A percentile compares a stretch with the other conserved stretches of the same genome.
phyloP scores from a whole-genome alignment of 1,284 basidiomycete species.

The Leccinum subatratum region DNA sequence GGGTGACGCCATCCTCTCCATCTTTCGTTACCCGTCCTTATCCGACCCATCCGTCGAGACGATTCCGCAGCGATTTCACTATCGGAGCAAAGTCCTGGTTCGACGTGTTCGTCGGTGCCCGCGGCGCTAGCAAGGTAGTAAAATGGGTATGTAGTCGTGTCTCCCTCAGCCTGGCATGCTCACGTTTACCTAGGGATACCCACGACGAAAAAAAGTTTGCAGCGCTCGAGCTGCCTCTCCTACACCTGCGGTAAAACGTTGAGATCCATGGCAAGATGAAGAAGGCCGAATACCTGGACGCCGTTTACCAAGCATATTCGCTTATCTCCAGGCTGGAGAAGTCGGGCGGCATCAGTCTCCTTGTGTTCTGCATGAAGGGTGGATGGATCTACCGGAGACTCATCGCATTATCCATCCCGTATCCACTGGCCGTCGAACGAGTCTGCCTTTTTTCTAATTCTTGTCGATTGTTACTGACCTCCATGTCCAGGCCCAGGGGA shows the following conservation, averaged over 20 bases:
- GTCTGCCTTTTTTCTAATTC: no score
- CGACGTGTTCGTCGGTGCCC: slow-evolving; percentile 86
- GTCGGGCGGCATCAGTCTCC: slow-evolving; percentile 34
- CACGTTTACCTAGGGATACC: slow-evolving; percentile 40
- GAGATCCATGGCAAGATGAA: slow-evolving; percentile 20
- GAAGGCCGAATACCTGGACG: slow-evolving; percentile 25
- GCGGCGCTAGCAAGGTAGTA: slow-evolving; percentile 72
- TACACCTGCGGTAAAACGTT: background rate
- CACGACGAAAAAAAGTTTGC: slow-evolving; percentile 1
- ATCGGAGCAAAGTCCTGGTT: slow-evolving; percentile 97
- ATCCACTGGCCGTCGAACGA: no score
- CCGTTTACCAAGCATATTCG: slow-evolving; percentile 30
- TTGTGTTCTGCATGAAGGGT: slow-evolving; percentile 38
- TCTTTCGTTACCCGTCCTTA: slow-evolving; percentile 4
- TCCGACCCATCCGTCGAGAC: slow-evolving; percentile 38
- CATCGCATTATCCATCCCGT: no score
- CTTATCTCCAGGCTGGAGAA: slow-evolving; percentile 33
- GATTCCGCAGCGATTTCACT: slow-evolving; percentile 61
- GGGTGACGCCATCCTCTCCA: slow-evolving; percentile 40
- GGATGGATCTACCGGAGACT: slow-evolving; percentile 27
- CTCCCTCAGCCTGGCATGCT: slow-evolving; percentile 1
- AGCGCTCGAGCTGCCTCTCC: background rate
- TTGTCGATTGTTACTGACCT: no score
- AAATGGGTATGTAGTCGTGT: slow-evolving; percentile 63
- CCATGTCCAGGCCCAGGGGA: no score